A percentile compares a stretch with the other conserved stretches of the same genome.
phyloP scores from a whole-genome alignment of 495 filamentous ascomycete species.

The Tuber borchii region DNA sequence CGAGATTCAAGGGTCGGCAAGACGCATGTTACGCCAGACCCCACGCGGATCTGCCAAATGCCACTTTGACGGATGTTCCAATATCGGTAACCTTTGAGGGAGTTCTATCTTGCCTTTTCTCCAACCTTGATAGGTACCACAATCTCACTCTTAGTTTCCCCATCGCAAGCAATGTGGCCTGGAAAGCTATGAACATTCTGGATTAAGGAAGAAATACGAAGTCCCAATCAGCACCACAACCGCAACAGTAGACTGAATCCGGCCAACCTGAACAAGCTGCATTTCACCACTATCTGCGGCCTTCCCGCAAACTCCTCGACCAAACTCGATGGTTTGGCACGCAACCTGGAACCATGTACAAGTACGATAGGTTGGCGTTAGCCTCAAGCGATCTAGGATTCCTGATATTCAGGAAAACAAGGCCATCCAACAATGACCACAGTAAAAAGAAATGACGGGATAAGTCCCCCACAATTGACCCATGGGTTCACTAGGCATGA shows the following conservation, averaged over 20 bases:
- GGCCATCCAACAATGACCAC: background rate
- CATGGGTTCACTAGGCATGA: background rate
- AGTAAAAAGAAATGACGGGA: background rate
- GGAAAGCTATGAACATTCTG: slow-evolving; percentile 68
- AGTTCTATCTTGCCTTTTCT: slow-evolving; percentile 50
- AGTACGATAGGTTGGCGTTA: background rate
- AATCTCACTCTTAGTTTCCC: slow-evolving; percentile 76
- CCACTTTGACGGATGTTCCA: background rate
- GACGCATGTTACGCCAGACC: background rate
- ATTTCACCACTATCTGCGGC: slow-evolving; percentile 60
- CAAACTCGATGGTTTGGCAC: slow-evolving; percentile 76
- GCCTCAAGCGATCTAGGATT: background rate
- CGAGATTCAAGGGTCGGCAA: slow-evolving; percentile 6
- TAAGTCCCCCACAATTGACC: background rate
- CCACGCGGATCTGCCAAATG: background rate
- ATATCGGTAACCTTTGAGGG: background rate
- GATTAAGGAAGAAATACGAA: background rate
- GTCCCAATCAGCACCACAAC: slow-evolving; percentile 9
- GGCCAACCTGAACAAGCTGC: slow-evolving; percentile 54
- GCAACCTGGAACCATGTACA: slow-evolving; percentile 55
- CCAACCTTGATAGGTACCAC: slow-evolving; percentile 69
- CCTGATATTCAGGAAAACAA: background rate
- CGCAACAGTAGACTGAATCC: background rate
- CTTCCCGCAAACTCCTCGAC: slow-evolving; percentile 74
- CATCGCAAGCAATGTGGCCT: slow-evolving; percentile 88